Evolutionary conservation across 805 yeast species (phyloP).

Genomic region (Candida loeiensis): DNA sequence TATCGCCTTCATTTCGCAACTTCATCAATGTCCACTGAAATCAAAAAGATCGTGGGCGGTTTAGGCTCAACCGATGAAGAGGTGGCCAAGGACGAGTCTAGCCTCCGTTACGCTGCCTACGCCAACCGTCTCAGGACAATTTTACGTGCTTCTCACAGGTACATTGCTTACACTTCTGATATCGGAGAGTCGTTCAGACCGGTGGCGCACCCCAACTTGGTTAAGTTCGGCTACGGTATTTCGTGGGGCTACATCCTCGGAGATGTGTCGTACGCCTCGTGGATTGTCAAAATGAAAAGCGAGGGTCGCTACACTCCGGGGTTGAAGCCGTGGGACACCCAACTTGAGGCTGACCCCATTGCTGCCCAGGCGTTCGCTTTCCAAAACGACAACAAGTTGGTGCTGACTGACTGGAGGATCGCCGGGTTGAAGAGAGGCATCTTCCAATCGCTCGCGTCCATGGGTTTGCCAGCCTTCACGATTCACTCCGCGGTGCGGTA

Average conservation of each 20-base stretch:
- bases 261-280: slow-evolving; percentile 69
- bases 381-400: slow-evolving; percentile 21
- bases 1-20: too few relatives aligned
- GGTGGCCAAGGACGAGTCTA: slow-evolving; percentile 13
- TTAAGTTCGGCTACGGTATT: slow-evolving; percentile 62
- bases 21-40: slow-evolving; percentile 1
- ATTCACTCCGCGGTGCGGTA: slow-evolving; percentile 74
- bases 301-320: slow-evolving; percentile 63
- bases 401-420: slow-evolving; percentile 63
- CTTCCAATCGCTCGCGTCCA: slow-evolving; percentile 77
- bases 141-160: slow-evolving; percentile 68
- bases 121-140: slow-evolving; percentile 73
- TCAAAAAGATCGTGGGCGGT: slow-evolving; percentile 5
- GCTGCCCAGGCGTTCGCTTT: slow-evolving; percentile 33
- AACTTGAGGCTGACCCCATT: slow-evolving; percentile 37
- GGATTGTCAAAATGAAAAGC: slow-evolving; percentile 64
- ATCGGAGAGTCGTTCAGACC: slow-evolving; percentile 86
- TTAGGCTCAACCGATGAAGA: slow-evolving; percentile 3
- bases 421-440: slow-evolving; percentile 68
- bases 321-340: slow-evolving; percentile 64
- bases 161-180: slow-evolving; percentile 83
- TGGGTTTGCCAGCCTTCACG: slow-evolving; percentile 86
- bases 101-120: slow-evolving; percentile 75
- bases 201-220: slow-evolving; percentile 67
- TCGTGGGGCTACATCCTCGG: slow-evolving; percentile 76